Evolutionary conservation across 1,284 basidiomycete species (phyloP).

Genomic region (Stygiomarasmius scandens): DNA sequence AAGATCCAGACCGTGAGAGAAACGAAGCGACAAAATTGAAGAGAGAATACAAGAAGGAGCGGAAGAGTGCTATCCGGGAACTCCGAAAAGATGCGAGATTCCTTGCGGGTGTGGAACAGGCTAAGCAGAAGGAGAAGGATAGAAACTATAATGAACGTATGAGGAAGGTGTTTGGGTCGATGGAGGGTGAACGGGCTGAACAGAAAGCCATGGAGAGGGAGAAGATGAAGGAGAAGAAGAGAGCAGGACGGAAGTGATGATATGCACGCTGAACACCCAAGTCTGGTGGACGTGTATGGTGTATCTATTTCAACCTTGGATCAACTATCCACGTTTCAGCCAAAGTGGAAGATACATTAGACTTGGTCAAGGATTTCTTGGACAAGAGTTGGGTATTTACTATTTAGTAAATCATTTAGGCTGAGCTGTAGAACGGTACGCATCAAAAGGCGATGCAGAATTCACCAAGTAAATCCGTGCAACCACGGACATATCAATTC

Average conservation of each 20-base stretch:
- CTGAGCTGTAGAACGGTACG: no score
- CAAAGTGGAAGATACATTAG: no score
- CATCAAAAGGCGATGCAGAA: no score
- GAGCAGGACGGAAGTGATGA: conserved; percentile 66
- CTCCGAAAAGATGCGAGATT: conserved; percentile 94
- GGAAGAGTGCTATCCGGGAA: conserved; percentile 96
- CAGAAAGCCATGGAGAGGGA: conserved; percentile 91
- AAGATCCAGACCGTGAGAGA: conserved; percentile 93
- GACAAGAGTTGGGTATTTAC: no score
- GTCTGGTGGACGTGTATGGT: not conserved
- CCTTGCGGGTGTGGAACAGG: conserved; percentile 86
- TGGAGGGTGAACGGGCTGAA: conserved; percentile 92
- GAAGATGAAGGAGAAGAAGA: conserved; percentile 76
- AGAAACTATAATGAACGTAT: conserved; percentile 75
- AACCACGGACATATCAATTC: no score
- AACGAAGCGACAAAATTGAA: conserved; percentile 88
- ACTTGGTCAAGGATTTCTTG: no score
- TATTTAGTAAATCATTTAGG: no score
- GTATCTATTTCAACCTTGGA: not conserved
- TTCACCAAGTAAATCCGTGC: no score
- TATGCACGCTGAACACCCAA: not conserved
- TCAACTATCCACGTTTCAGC: no score
- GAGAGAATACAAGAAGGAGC: conserved; percentile 92
- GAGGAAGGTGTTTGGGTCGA: conserved; percentile 80
- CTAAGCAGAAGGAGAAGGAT: conserved; percentile 86